Evolutionary conservation across 441 rosid species (phyloP).

Genomic region (Aleurites moluccanus): DNA sequence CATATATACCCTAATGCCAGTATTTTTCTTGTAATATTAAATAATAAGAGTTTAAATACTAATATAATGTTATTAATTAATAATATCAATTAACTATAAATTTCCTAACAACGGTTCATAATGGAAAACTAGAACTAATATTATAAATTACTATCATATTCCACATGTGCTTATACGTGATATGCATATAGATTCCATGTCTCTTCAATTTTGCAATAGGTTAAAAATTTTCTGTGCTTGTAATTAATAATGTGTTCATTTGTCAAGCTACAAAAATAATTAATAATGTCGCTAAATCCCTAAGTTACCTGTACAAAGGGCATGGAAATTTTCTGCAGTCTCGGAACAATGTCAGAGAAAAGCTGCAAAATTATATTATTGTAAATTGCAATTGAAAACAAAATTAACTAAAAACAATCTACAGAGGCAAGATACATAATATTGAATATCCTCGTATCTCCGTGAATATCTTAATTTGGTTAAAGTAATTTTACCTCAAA

Average conservation of each 20-base stretch:
- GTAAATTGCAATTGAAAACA: neutral
- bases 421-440: neutral
- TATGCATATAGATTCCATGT: too few species aligned
- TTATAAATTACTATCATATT: neutral
- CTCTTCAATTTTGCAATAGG: too few species aligned
- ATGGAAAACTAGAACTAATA: neutral
- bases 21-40: neutral
- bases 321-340: conserved; percentile 90
- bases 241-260: too few species aligned
- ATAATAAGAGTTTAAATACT: too few species aligned
- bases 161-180: neutral
- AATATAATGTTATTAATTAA: too few species aligned
- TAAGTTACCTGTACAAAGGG: conserved; percentile 96
- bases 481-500: conserved; percentile 62
- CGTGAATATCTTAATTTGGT: too few species aligned
- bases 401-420: neutral
- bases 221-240: too few species aligned
- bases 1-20: neutral
- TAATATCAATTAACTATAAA: neutral
- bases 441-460: neutral
- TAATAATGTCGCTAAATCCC: too few species aligned
- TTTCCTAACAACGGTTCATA: neutral
- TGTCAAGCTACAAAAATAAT: too few species aligned
- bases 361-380: conserved; percentile 49
- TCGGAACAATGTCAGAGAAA: conserved; percentile 74